phyloP scores from a whole-genome alignment of 129 eudicot genomes.

The Artemisia annua region DNA sequence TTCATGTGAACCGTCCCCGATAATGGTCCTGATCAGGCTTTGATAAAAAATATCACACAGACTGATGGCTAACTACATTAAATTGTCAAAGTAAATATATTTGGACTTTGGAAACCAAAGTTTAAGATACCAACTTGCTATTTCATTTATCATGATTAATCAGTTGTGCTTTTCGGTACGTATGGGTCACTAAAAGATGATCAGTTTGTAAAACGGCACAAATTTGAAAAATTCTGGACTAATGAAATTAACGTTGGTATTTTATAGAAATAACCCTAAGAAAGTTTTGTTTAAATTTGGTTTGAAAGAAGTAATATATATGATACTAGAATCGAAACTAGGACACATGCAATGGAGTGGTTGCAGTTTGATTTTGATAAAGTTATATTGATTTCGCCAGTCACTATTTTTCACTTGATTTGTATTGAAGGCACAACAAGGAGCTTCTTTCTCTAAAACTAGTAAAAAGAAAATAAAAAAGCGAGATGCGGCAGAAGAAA shows the following conservation, averaged over 20 bases:
- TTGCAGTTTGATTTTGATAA: not conserved
- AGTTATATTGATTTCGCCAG: not conserved
- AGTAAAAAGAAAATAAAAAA: not conserved
- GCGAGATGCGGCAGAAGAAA: constrained; percentile 61
- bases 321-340: not conserved
- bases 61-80: not conserved
- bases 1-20: not conserved
- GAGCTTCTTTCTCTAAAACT: not conserved
- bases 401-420: not conserved
- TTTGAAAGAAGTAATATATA: not conserved
- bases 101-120: not conserved
- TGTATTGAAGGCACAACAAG: not conserved
- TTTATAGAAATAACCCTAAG: no score
- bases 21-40: not conserved
- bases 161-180: no score
- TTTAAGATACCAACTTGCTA: no score
- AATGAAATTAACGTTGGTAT: no score
- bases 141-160: no score
- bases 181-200: no score
- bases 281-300: not conserved
- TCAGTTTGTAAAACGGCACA: no score
- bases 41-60: not conserved
- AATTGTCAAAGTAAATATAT: not conserved
- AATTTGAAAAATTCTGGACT: no score
- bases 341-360: not conserved